phyloP scores from a whole-genome alignment of 164 flowering plant genomes.

The Vitis rupestris region DNA sequence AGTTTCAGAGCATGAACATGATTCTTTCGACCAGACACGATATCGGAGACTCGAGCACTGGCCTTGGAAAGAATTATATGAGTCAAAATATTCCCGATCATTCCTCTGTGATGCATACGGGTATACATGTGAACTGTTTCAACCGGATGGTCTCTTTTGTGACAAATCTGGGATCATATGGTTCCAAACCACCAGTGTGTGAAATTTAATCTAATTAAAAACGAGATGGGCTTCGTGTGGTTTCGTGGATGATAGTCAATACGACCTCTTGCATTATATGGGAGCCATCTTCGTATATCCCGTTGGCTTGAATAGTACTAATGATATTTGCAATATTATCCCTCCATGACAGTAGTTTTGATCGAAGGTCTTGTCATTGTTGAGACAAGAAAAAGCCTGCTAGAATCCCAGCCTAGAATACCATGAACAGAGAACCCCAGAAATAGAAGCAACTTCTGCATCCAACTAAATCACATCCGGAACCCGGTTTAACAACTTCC shows the following conservation, averaged over 20 bases:
- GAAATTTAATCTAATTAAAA: constrained; percentile 36
- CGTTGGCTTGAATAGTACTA: too few species aligned
- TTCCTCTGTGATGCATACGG: constrained; percentile 29
- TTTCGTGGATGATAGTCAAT: constrained; percentile 24
- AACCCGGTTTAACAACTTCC: too few species aligned
- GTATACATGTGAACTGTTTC: constrained; percentile 41
- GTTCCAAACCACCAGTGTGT: constrained; percentile 39
- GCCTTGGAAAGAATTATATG: constrained; percentile 52
- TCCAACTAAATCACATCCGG: too few species aligned
- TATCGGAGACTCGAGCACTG: constrained; percentile 37
- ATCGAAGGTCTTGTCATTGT: too few species aligned
- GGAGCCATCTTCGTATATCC: too few species aligned
- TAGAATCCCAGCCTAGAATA: too few species aligned
- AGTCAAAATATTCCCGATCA: constrained; percentile 30
- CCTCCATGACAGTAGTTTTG: too few species aligned
- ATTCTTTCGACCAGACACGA: constrained; percentile 33
- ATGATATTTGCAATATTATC: too few species aligned
- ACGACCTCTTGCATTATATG: too few species aligned
- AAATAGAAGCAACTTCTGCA: too few species aligned
- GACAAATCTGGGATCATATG: constrained; percentile 48
- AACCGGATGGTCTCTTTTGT: constrained; percentile 32
- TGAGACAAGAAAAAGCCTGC: too few species aligned
- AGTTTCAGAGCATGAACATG: constrained; percentile 47
- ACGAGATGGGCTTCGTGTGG: constrained; percentile 37
- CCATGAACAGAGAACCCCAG: too few species aligned